Base-by-base conservation (phyloP, 2,329 filamentous ascomycete genomes). In the Cryoendolithus antarcticus region DNA sequence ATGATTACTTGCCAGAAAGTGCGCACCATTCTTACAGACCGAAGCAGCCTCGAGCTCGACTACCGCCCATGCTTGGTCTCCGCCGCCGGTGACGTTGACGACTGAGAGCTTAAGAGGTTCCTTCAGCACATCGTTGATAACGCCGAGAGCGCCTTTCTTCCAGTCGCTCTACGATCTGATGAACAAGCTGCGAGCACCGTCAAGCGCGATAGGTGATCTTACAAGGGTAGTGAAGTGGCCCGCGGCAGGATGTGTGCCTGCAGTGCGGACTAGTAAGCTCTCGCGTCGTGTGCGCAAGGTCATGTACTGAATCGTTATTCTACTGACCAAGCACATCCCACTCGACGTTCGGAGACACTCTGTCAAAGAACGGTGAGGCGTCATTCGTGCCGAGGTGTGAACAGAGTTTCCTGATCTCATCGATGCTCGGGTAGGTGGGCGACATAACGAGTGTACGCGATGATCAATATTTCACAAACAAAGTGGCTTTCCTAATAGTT, bases 21-120 rank as follows among this genome's bases (percentile, higher is more conserved):
- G 39, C 47, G 10, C 32, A 48, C 53, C 53, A 39, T 54, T 54
- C 48, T 50, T 49, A 44, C 51, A 54, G 3, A 46, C 42, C 11
- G 46, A 43, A 37, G 51, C 43, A 9, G 53, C 52, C 27, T 48
- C 48, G 10, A 54, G 42, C 40, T 55, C 53, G 4, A 54, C 38
- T 1, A 45, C 40, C 2, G 53, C 52, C 53, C 53, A 55, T 31
- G 47, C 47, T 34, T 53, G 44, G 11, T 48, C 41, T 11, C 49
- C 49, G 10, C 44, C 45, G 3, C 51, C 50, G 7, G 50, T 39
- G 2, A 54, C 49, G 40, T 55, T 55, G 15, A 45, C 40, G 21
- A 53, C 37, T 13, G 45, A 44, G 3, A 53, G 41, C 28, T 45
- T 35, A 11, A 56, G 37, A 4, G 48, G 51, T 12, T 46, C 44